Percentiles rank a stretch among this genome's conserved stretches.
Evolutionary conservation across 805 yeast species (phyloP).

Genomic region (Yarrowia alimentaria): DNA sequence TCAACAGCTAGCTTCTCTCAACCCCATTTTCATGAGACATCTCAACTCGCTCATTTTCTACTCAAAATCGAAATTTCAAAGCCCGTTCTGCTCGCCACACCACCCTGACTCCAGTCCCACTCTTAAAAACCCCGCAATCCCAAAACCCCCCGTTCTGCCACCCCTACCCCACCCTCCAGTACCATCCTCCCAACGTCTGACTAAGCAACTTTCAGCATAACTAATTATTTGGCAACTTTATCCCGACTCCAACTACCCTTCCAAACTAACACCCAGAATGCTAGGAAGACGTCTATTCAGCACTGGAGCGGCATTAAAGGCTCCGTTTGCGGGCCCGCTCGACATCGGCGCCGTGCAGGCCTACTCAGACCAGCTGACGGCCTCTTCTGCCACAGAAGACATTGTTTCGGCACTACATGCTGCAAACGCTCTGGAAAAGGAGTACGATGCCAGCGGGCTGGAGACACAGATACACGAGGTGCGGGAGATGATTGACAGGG

Average conservation of each 20-base stretch:
- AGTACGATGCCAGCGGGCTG: neutral
- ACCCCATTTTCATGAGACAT: no score
- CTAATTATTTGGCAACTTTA: no score
- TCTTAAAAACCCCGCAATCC: no score
- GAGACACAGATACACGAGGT: neutral
- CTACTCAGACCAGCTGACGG: neutral
- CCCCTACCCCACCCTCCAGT: no score
- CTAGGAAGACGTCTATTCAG: conserved; percentile 6
- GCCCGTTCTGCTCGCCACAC: no score
- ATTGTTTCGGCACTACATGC: conserved; percentile 17
- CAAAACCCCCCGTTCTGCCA: no score
- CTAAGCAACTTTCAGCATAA: no score
- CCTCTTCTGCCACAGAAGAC: neutral
- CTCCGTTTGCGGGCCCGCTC: conserved; percentile 12
- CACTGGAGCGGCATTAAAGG: neutral
- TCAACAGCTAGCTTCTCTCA: no score
- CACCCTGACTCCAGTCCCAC: no score
- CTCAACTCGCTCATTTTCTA: no score
- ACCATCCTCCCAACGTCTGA: no score
- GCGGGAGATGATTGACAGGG: conserved; percentile 2
- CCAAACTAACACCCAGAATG: neutral
- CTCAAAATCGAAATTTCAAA: no score
- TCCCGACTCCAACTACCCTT: neutral
- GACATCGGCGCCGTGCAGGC: conserved; percentile 3
- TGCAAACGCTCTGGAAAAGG: conserved; percentile 9